Evolutionary conservation across 768 basidiomycete species (phyloP), one percentile per base, ranked within the genome.

Genomic region (Macrolepiota dolichaula): DNA sequence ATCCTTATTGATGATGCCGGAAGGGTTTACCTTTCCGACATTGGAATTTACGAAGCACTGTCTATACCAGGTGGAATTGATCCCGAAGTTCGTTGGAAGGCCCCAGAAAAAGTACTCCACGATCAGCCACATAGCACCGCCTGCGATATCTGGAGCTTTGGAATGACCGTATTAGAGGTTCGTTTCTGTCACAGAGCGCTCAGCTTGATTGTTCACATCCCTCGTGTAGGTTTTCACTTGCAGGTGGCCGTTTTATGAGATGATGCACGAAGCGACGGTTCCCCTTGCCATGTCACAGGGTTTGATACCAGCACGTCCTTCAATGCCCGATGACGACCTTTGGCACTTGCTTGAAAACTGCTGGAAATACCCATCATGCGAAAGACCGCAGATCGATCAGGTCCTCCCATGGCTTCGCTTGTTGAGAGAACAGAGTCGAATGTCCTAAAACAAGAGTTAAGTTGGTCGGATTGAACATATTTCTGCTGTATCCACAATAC

Each of bases 111-210:
- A 9, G 17, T 50, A 17, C 10, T 58, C 4, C 15, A 27, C 13
- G 27, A 15, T 22, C 29, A 15, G 17, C 36, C 22, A 4, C 35
- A 50, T 13, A 50, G 22, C 35, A 36, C 46, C 2, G 49, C 46
- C 0, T 58, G 47, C 13, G 57, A 58, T n/a, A 12, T 36, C 36
- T 58, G 57, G 57, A 58, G 57, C 24, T 50, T 58, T 13, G 57
- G 12, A 10, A 58, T 58, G 57, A 36, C 46, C 1, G 15, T 51
- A 24, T 38, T 50, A 15, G 46, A 58, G 57, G 57, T 58, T 2
- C 22, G 7, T 13, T 1, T 10, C 22, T 24, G 7, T 49, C 19
- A 27, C 25, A 22, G 4, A 13, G 12, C 10, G 9, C 10, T 10
- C 25, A 2, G 2, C 47, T 11, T 10, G 24, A 13, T 3, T 10